These are phyloP conservation scores for Theileria sp. DNA, from an alignment of 169 alveolate genomes.

Conservation along the genomic window DNA sequence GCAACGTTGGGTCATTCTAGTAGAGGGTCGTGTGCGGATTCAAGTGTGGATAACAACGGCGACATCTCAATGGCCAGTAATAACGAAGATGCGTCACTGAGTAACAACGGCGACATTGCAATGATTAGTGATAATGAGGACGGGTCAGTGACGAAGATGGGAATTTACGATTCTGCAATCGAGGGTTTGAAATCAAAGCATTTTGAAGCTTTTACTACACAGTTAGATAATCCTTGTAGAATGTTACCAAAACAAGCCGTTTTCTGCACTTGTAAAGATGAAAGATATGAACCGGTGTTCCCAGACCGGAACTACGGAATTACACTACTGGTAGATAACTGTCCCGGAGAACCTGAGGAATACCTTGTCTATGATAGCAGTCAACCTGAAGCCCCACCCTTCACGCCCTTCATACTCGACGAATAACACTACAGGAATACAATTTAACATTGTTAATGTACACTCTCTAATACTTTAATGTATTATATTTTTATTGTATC, in stretches of 20 bases:
- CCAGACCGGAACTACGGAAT: slow-evolving; percentile 83
- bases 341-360: slow-evolving; percentile 56
- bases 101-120: slow-evolving; percentile 21
- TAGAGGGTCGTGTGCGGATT: slow-evolving; percentile 68
- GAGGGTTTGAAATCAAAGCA: slow-evolving; percentile 38
- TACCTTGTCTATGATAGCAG: slow-evolving; percentile 52
- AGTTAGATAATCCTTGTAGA: slow-evolving; percentile 88
- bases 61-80: neutral
- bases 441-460: too few species aligned
- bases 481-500: too few species aligned
- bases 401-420: slow-evolving; percentile 55
- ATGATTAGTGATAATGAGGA: slow-evolving; percentile 50
- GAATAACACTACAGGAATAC: neutral
- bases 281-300: slow-evolving; percentile 86
- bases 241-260: slow-evolving; percentile 85
- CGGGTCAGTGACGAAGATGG: slow-evolving; percentile 9
- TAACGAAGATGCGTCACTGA: neutral
- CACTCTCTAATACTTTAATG: too few species aligned
- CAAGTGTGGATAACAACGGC: slow-evolving; percentile 47
- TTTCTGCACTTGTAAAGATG: slow-evolving; percentile 71
- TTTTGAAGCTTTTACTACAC: slow-evolving; percentile 29
- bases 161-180: slow-evolving; percentile 17
- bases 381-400: slow-evolving; percentile 63
- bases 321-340: slow-evolving; percentile 78
- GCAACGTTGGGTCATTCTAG: slow-evolving; percentile 79